Evolutionary conservation across 2,329 filamentous ascomycete species (phyloP).

Genomic region (Alternaria atra): DNA sequence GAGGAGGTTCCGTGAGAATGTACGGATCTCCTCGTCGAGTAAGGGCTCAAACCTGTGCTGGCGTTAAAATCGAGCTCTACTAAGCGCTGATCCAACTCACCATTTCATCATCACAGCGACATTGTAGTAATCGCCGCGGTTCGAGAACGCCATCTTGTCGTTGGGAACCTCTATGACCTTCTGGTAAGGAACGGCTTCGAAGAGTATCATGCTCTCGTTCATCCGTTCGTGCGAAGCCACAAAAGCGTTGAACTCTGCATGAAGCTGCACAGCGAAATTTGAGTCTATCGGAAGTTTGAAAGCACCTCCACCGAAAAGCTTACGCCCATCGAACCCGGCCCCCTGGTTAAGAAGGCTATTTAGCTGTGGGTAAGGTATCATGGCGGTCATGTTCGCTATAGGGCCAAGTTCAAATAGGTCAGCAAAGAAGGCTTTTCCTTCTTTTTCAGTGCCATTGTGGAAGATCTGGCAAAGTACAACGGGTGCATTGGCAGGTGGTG

Average conservation of each 20-base stretch:
- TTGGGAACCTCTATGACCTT: constrained; percentile 37
- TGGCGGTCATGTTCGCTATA: constrained; percentile 30
- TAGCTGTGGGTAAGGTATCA: constrained; percentile 46
- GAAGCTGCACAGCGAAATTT: constrained; percentile 32
- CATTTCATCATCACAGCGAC: constrained; percentile 45
- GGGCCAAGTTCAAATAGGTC: constrained; percentile 41
- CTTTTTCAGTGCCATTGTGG: constrained; percentile 47
- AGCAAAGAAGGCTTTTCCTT: constrained; percentile 37
- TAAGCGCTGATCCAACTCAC: constrained; percentile 21
- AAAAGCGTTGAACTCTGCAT: constrained; percentile 40
- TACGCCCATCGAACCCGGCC: constrained; percentile 48
- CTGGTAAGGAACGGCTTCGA: constrained; percentile 40
- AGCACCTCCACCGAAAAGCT: constrained; percentile 49
- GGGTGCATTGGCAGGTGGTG: constrained; percentile 42
- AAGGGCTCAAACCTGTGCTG: constrained; percentile 33
- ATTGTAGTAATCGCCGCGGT: constrained; percentile 47
- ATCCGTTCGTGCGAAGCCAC: constrained; percentile 32
- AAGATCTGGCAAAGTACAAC: constrained; percentile 43
- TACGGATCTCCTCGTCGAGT: constrained; percentile 37
- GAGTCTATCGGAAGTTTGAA: constrained; percentile 46
- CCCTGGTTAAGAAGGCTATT: constrained; percentile 45
- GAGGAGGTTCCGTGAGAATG: constrained; percentile 35
- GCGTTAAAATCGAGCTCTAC: background rate
- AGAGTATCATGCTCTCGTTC: constrained; percentile 41
- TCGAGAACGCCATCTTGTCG: constrained; percentile 38